These are phyloP conservation scores for Adenanthera pavonina DNA, from an alignment of 306 rosid species.

Conservation along the genomic window DNA sequence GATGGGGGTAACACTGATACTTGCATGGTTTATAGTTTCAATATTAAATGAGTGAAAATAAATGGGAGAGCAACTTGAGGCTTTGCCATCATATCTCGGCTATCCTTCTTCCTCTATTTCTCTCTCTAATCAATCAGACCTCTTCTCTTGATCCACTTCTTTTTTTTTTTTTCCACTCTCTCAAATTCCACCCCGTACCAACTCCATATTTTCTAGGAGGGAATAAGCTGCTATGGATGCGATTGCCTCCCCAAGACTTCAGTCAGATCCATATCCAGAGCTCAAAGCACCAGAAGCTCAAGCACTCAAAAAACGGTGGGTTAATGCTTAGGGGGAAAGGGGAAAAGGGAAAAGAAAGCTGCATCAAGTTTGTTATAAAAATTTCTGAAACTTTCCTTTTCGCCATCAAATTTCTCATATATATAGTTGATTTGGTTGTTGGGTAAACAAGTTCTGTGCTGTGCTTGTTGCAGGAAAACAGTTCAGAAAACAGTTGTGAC, in stretches of 20 bases:
- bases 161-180: not conserved
- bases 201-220: conserved; percentile 3
- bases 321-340: not conserved
- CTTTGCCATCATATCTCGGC: conserved; percentile 46
- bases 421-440: not conserved
- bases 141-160: conserved; percentile 46
- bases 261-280: conserved; percentile 50
- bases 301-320: conserved; percentile 64
- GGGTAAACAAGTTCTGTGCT: conserved; percentile 1
- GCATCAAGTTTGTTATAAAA: not conserved
- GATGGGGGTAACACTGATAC: conserved; percentile 41
- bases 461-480: conserved; percentile 59
- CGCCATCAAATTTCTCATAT: not conserved
- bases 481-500: conserved; percentile 71
- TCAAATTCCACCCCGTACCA: conserved; percentile 26
- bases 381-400: no score
- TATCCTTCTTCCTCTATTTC: conserved; percentile 33
- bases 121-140: conserved; percentile 52
- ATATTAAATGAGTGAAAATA: conserved; percentile 35
- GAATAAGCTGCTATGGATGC: conserved; percentile 44
- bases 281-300: conserved; percentile 51
- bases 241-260: conserved; percentile 47
- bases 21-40: conserved; percentile 23
- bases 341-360: not conserved
- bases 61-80: conserved; percentile 51